Conservation (phyloP, 768 basidiomycete genomes). For the Zangia roseola region DNA sequence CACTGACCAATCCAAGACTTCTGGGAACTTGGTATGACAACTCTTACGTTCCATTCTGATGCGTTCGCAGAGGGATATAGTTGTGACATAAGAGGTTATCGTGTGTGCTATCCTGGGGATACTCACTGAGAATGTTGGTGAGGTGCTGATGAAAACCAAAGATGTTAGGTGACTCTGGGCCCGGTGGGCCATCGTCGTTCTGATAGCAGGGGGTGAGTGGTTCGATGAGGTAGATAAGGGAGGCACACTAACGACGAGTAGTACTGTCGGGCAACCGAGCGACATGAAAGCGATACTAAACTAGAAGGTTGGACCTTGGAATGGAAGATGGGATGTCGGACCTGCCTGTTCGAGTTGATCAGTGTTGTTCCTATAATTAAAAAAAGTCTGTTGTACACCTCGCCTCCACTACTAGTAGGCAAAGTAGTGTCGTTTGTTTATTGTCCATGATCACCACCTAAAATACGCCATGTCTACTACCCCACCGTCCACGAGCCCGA, state of each 20-base stretch:
- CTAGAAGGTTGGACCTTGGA: neutral
- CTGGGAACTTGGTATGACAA: constrained; percentile 76
- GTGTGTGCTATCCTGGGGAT: constrained; percentile 2
- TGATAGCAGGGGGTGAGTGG: constrained; percentile 26
- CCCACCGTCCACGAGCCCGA: constrained; percentile 9
- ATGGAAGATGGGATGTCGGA: neutral
- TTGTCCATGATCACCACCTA: constrained; percentile 16
- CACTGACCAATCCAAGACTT: constrained; percentile 84
- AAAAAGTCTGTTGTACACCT: neutral
- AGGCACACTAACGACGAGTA: constrained; percentile 43
- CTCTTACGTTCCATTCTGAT: constrained; percentile 75
- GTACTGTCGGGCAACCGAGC: constrained; percentile 27
- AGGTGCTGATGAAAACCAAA: constrained; percentile 68
- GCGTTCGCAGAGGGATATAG: neutral
- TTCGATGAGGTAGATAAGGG: neutral
- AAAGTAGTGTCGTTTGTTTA: constrained; percentile 1
- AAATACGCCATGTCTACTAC: constrained; percentile 21
- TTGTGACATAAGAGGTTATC: constrained; percentile 8
- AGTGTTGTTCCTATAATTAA: constrained; percentile 23
- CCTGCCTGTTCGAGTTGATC: constrained; percentile 4
- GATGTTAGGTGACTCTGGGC: constrained; percentile 70
- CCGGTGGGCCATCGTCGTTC: constrained; percentile 87
- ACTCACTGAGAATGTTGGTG: constrained; percentile 55
- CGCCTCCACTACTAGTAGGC: constrained; percentile 2
- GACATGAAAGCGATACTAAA: constrained; percentile 9